phyloP scores from a whole-genome alignment of 345 rosid genomes.

The Erysimum cheiranthoides region DNA sequence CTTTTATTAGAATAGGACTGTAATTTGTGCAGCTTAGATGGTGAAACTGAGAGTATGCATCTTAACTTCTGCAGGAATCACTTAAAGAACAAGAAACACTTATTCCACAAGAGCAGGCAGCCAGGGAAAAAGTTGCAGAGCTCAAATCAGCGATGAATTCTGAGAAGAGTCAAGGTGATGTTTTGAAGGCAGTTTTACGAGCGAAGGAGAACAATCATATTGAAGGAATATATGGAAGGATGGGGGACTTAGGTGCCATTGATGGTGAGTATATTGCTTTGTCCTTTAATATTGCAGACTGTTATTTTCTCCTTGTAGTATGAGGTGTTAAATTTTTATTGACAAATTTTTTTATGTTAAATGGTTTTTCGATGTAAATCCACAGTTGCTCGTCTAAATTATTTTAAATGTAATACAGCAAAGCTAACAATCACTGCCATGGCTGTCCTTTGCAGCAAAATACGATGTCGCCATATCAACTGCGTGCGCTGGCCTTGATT shows the following conservation, averaged over 20 bases:
- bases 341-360: constrained; percentile 2
- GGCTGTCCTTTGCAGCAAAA: constrained; percentile 67
- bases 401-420: not conserved
- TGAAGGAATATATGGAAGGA: constrained; percentile 90
- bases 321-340: not conserved
- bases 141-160: constrained; percentile 78
- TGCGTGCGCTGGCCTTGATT: constrained; percentile 93
- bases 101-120: constrained; percentile 88
- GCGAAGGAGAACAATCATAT: constrained; percentile 83
- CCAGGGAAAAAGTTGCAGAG: constrained; percentile 89
- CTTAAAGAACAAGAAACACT: constrained; percentile 79
- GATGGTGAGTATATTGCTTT: constrained; percentile 62
- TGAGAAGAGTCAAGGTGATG: constrained; percentile 93
- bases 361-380: not conserved
- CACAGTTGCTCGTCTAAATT: constrained; percentile 13
- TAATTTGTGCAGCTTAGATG: constrained; percentile 30
- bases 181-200: constrained; percentile 81
- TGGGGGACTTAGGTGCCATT: constrained; percentile 99
- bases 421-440: constrained; percentile 16
- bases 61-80: constrained; percentile 62
- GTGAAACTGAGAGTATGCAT: constrained; percentile 37
- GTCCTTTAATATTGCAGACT: constrained; percentile 2
- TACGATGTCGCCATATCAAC: constrained; percentile 96
- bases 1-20: constrained; percentile 34
- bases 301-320: constrained; percentile 18